Evolutionary conservation across 2,329 filamentous ascomycete genomes (phyloP).

Genomic region (Alternaria alternata): DNA sequence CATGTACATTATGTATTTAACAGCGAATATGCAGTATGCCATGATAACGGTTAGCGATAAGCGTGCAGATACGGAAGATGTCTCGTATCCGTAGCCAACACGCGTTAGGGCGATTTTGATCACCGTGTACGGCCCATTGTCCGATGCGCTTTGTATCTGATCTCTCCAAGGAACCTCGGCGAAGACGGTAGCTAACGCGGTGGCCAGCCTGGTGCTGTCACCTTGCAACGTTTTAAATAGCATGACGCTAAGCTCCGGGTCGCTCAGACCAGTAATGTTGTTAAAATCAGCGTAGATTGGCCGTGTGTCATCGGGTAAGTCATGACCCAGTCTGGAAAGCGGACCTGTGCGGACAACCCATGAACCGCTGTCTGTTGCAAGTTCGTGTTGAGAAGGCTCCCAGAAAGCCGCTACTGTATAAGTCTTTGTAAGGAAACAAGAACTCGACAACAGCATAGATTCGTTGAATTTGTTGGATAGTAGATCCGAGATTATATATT

Average conservation of each 20-base stretch:
- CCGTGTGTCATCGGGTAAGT: background rate
- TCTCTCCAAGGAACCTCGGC: background rate
- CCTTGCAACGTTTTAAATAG: background rate
- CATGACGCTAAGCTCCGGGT: too few relatives aligned
- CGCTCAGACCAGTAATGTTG: background rate
- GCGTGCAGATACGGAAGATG: background rate
- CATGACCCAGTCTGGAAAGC: background rate
- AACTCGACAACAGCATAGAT: background rate
- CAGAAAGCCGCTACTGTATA: background rate
- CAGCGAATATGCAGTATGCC: conserved; percentile 14
- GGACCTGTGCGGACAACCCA: background rate
- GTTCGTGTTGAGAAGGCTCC: background rate
- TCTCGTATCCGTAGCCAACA: conserved; percentile 12
- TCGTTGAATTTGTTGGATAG: background rate
- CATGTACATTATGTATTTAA: conserved; percentile 18
- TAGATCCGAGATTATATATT: background rate
- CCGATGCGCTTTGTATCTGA: background rate
- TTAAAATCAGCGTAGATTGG: background rate
- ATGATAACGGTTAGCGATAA: conserved; percentile 12
- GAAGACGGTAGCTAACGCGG: background rate
- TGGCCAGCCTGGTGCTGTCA: background rate
- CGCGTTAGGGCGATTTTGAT: background rate
- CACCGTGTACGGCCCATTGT: background rate
- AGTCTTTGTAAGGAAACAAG: background rate
- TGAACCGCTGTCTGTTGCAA: background rate